A percentile compares a stretch with the other conserved stretches of the same genome.
phyloP scores from a whole-genome alignment of 306 rosid genomes.

The Vachellia pachyceras region DNA sequence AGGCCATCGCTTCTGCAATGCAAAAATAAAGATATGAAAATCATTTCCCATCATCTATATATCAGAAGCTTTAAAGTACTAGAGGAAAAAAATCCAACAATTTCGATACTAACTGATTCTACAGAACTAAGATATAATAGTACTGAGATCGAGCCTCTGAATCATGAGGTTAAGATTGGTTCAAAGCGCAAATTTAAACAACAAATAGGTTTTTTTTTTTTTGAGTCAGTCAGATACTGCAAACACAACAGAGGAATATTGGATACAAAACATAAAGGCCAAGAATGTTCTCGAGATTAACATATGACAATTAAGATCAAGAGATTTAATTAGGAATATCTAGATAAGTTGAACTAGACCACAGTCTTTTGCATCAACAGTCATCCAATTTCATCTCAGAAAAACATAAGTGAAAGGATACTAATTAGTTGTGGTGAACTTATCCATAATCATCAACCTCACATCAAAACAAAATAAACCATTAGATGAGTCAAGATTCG shows the following conservation, averaged over 20 bases:
- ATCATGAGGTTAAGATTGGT: not conserved
- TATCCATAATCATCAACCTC: constrained; percentile 26
- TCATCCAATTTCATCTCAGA: not conserved
- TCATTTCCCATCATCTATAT: not conserved
- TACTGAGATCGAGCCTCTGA: not conserved
- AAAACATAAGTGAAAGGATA: not conserved
- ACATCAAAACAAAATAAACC: constrained; percentile 23
- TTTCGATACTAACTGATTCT: not conserved
- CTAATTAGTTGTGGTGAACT: not conserved
- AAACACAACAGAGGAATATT: not conserved
- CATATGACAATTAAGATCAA: not conserved
- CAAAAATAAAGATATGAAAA: constrained; percentile 28
- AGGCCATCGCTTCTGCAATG: constrained; percentile 74
- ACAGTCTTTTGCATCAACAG: not conserved
- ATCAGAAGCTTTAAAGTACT: constrained; percentile 10
- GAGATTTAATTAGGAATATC: not conserved
- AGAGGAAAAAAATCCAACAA: not conserved
- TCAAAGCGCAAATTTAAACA: not conserved
- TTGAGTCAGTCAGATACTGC: not conserved
- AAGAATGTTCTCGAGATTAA: not conserved
- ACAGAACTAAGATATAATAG: not conserved
- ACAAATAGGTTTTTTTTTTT: not conserved
- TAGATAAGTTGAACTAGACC: not conserved
- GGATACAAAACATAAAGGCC: not conserved
- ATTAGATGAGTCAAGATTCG: constrained; percentile 24